Base-by-base conservation (phyloP, 2,329 filamentous ascomycete species). In the Periconia sp. region DNA sequence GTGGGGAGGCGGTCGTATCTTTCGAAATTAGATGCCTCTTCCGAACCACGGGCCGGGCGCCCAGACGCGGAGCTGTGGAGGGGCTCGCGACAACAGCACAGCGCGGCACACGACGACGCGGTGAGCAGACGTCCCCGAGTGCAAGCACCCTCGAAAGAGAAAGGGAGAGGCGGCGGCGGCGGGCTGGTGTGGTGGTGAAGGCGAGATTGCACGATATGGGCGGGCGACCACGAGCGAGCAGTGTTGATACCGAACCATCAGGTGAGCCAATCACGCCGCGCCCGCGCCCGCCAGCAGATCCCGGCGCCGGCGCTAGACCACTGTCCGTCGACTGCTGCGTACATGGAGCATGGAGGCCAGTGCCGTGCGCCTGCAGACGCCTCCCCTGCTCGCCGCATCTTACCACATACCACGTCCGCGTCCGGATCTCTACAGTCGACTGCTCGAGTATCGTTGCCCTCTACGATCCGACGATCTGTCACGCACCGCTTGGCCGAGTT, bases 1-100 rank as follows among this genome's bases (percentile, higher is more conserved):
- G 54, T 53, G 56, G 50, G 48, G 50, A 49, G 34, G 35, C 34
- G 29, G 17, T 23, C 32, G 32, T 35, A 35, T 35, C 32, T 23
- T 12, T 9, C 21, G 32, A 35, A 35, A 35, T 35, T 21, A 35
- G 32, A 4, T 22, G 32, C 32, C 32, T 35, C 17, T 23, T 35
- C 32, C 32, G 32, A 22, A 15, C 18, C n/a, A 19, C 32, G 17
- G 32, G 12, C 32, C 10, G 10, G 19, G 17, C 10, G 17, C 32
- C 10, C 29, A 15, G 29, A 32, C 7, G 4, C 7, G 23, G 23
- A 7, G 23, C 7, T 25, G 8, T 25, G 23, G 23, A 25, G 23
- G 23, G 23, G 12, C 23, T n/a, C n/a, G n/a, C n/a, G n/a, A n/a
- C n/a, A n/a, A n/a, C n/a, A n/a, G n/a, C n/a, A n/a, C n/a, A 12